phyloP scores from a whole-genome alignment of 2,329 filamentous ascomycete species.

The Colletotrichum nymphaeae region DNA sequence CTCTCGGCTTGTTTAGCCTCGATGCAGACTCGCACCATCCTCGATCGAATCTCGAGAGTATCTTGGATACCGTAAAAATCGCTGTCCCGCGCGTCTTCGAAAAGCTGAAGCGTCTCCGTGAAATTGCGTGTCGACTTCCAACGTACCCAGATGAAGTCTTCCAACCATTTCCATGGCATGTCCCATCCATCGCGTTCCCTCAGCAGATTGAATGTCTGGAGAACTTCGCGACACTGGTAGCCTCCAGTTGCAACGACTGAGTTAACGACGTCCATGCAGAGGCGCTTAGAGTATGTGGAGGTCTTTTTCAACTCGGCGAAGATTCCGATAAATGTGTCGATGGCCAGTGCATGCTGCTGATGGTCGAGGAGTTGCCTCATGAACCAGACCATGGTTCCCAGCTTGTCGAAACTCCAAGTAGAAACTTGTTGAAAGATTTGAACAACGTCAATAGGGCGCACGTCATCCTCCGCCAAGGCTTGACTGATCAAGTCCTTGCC shows the following conservation, averaged over 20 bases:
- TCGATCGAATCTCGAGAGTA: conserved; percentile 12
- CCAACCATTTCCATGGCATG: conserved; percentile 7
- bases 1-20: conserved; percentile 16
- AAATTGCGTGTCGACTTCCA: conserved; percentile 23
- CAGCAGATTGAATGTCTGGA: conserved; percentile 9
- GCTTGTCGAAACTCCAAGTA: not conserved
- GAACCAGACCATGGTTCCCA: conserved; percentile 9
- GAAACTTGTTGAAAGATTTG: conserved; percentile 11
- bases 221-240: conserved; percentile 22
- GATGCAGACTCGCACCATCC: conserved; percentile 28
- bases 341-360: conserved; percentile 14
- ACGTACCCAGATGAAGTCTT: not conserved
- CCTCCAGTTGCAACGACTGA: conserved; percentile 18
- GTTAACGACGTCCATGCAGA: conserved; percentile 11
- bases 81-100: conserved; percentile 9
- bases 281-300: conserved; percentile 1
- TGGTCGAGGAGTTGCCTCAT: conserved; percentile 14
- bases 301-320: not conserved
- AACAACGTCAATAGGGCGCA: not conserved
- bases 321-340: conserved; percentile 28
- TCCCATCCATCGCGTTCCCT: conserved; percentile 20
- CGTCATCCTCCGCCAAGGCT: not conserved
- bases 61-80: conserved; percentile 25
- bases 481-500: conserved; percentile 13
- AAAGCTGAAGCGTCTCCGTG: conserved; percentile 1